A percentile compares a stretch with the other conserved stretches of the same genome.
Evolutionary conservation across 2,329 filamentous ascomycete genomes (phyloP).

Genomic region (Fusarium incarnatum): DNA sequence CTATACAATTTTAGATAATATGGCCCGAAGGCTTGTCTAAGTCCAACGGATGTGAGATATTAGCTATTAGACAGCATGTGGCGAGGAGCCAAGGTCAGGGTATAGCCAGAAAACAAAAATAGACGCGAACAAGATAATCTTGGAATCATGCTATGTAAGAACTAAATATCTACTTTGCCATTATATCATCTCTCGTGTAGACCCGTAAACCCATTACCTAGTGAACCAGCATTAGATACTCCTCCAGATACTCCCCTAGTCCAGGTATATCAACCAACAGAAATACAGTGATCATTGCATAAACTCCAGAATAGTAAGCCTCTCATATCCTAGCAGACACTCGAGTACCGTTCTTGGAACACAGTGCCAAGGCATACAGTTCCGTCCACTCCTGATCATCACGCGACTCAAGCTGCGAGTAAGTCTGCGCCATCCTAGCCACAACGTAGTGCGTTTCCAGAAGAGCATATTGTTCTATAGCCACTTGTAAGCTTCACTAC

Average conservation of each 20-base stretch:
- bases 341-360: conserved; percentile 50
- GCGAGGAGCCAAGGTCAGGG: background rate
- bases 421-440: conserved; percentile 52
- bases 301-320: background rate
- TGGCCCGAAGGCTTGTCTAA: background rate
- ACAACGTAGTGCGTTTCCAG: conserved; percentile 52
- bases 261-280: background rate
- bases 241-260: background rate
- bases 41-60: background rate
- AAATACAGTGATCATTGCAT: background rate
- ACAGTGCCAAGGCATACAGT: conserved; percentile 51
- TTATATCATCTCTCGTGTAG: background rate
- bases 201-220: background rate
- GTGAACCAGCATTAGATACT: background rate
- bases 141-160: background rate
- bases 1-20: no score
- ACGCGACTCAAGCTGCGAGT: conserved; percentile 43
- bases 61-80: background rate
- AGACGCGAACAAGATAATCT: background rate
- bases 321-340: conserved; percentile 35
- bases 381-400: conserved; percentile 51
- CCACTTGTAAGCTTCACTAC: conserved; percentile 13
- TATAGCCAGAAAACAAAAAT: no score
- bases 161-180: background rate
- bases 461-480: conserved; percentile 52